phyloP scores from a whole-genome alignment of 164 flowering plant species.

The Santalum album region DNA sequence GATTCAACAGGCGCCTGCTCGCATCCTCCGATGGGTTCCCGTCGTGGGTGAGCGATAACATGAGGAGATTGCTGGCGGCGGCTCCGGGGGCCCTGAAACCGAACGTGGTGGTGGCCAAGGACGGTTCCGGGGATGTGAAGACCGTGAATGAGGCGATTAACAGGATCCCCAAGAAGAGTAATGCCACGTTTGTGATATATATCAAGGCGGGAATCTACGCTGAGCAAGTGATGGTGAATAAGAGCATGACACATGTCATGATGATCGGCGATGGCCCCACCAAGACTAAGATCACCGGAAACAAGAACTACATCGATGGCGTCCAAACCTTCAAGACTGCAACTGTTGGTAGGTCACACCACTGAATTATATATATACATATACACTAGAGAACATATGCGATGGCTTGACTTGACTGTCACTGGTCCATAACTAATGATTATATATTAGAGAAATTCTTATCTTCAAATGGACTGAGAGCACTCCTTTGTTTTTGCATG shows the following conservation, averaged over 20 bases:
- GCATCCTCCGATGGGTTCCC: constrained; percentile 7
- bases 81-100: constrained; percentile 12
- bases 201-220: constrained; percentile 64
- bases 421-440: no score
- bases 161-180: constrained; percentile 30
- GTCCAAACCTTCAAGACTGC: constrained; percentile 44
- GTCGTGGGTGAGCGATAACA: constrained; percentile 15
- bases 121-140: constrained; percentile 57
- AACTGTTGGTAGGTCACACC: constrained; percentile 50
- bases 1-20: constrained; percentile 14
- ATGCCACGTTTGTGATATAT: constrained; percentile 35
- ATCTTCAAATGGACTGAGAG: no score
- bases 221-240: constrained; percentile 39
- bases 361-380: neutral
- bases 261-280: constrained; percentile 77
- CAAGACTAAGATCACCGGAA: constrained; percentile 63
- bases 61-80: constrained; percentile 16
- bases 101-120: constrained; percentile 56
- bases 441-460: no score
- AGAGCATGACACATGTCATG: constrained; percentile 33
- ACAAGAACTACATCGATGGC: constrained; percentile 41
- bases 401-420: no score
- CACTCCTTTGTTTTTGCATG: no score
- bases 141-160: constrained; percentile 50
- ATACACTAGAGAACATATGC: no score